Percentiles rank a stretch among this genome's conserved stretches.
Evolutionary conservation across 805 yeast species (phyloP).

Genomic region (Metschnikowia amazonensis): DNA sequence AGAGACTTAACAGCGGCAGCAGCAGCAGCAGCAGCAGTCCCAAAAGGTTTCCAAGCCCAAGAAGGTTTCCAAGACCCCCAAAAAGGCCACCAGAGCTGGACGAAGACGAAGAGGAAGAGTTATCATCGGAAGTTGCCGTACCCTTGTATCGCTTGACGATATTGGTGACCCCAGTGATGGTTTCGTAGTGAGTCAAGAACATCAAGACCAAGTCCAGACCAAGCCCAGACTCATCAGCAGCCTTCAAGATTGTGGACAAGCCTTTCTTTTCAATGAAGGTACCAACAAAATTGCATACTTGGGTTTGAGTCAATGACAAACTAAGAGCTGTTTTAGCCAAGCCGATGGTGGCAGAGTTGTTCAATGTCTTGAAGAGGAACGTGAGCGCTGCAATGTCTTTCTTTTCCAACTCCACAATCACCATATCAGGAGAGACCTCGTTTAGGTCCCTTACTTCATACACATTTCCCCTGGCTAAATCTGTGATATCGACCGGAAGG

Average conservation of each 20-base stretch:
- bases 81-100: constrained; percentile 6
- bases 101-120: constrained; percentile 1
- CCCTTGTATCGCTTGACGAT: constrained; percentile 15
- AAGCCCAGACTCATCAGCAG: constrained; percentile 26
- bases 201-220: constrained; percentile 25
- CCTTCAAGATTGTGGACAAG: constrained; percentile 20
- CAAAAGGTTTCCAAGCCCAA: constrained; percentile 5
- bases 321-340: constrained; percentile 22
- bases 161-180: constrained; percentile 17
- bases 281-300: constrained; percentile 23
- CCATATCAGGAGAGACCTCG: constrained; percentile 1
- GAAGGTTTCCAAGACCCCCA: constrained; percentile 7
- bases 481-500: constrained; percentile 9
- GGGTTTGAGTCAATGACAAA: constrained; percentile 24
- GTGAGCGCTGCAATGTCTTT: constrained; percentile 23
- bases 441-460: constrained; percentile 6
- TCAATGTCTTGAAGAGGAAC: constrained; percentile 20
- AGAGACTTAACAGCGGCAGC: no score
- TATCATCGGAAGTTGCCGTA: not conserved
- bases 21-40: not conserved
- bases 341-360: constrained; percentile 21
- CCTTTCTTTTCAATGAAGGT: constrained; percentile 22
- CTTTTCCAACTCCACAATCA: constrained; percentile 9
- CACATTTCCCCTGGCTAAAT: not conserved
- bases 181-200: constrained; percentile 19